phyloP scores from a whole-genome alignment of 257 asterid species.

The Plectranthus barbatus region DNA sequence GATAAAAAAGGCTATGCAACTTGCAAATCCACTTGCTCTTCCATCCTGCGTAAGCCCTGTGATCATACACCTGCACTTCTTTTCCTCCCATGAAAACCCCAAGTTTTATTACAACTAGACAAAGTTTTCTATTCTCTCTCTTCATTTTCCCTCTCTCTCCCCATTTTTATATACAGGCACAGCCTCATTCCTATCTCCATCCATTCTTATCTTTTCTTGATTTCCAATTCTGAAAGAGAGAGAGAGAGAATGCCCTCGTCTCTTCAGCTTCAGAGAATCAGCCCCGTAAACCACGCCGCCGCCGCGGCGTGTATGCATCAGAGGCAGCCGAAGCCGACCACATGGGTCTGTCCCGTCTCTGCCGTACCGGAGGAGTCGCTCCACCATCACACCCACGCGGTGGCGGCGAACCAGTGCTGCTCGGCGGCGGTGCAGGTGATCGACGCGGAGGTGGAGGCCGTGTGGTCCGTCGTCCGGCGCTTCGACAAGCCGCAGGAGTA shows the following conservation, averaged over 20 bases:
- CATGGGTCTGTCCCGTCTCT: constrained; percentile 34
- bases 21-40: constrained; percentile 62
- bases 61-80: background rate
- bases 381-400: constrained; percentile 58
- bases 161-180: no score
- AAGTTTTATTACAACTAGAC: constrained; percentile 31
- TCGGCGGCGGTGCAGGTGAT: constrained; percentile 54
- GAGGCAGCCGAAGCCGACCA: constrained; percentile 25
- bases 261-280: constrained; percentile 47
- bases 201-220: background rate
- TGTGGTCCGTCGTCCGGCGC: constrained; percentile 79
- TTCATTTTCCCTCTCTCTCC: constrained; percentile 6
- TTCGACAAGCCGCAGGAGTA: constrained; percentile 79
- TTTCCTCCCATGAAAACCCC: constrained; percentile 21
- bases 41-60: constrained; percentile 11
- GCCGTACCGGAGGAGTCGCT: constrained; percentile 35
- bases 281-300: constrained; percentile 14
- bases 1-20: constrained; percentile 32
- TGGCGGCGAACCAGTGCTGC: constrained; percentile 57
- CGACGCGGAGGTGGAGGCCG: constrained; percentile 44
- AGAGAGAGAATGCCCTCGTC: constrained; percentile 46
- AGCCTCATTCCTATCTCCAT: background rate
- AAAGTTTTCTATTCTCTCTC: constrained; percentile 6
- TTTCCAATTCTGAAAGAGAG: background rate
- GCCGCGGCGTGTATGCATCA: constrained; percentile 18